phyloP scores from a whole-genome alignment of 2,329 filamentous ascomycete species.

The Pyrenochaeta sp. region DNA sequence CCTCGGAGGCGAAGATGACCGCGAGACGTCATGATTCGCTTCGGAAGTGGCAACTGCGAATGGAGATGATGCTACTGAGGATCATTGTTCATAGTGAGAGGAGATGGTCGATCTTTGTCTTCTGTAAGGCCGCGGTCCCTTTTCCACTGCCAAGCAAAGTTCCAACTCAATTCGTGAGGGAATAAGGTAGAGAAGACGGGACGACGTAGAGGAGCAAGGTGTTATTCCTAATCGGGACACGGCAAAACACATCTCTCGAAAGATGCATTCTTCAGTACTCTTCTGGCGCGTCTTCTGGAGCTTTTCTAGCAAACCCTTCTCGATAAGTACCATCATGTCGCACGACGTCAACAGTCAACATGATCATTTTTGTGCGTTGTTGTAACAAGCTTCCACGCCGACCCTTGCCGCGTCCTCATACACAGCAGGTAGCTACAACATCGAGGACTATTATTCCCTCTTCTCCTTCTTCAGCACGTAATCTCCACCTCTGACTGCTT shows the following conservation, averaged over 20 bases:
- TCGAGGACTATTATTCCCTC: background rate
- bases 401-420: background rate
- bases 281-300: background rate
- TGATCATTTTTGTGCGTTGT: background rate
- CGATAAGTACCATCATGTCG: background rate
- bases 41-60: conserved; percentile 1
- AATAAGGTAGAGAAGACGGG: too few relatives aligned
- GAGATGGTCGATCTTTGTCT: background rate
- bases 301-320: background rate
- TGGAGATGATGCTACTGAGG: background rate
- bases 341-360: background rate
- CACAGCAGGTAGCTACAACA: background rate
- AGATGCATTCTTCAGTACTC: background rate
- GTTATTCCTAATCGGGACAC: too few relatives aligned
- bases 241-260: background rate
- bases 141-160: background rate
- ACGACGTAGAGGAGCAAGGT: too few relatives aligned
- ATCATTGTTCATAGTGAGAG: background rate
- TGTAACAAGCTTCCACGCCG: background rate
- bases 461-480: conserved; percentile 41
- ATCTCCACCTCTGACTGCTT: conserved; percentile 43
- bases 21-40: conserved; percentile 10
- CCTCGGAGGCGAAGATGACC: conserved; percentile 1
- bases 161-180: background rate
- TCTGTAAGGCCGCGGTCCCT: background rate